Evolutionary conservation across 257 asterid species (phyloP).

Genomic region (Plantago ovata): DNA sequence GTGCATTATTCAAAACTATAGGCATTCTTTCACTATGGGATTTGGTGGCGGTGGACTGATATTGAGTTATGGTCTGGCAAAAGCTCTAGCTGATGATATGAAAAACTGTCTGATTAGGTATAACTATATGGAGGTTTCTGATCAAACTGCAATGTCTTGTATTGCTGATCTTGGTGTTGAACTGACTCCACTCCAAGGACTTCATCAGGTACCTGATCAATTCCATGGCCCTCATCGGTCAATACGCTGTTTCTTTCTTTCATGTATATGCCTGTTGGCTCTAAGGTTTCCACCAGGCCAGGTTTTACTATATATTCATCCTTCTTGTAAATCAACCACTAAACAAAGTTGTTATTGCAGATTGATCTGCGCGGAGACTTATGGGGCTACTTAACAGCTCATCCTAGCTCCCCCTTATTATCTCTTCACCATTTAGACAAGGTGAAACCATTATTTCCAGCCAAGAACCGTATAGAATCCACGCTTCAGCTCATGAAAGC

Average conservation of each 20-base stretch:
- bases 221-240: no score
- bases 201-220: constrained; percentile 44
- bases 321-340: no score
- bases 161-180: constrained; percentile 62
- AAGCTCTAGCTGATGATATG: constrained; percentile 39
- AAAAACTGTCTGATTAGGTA: constrained; percentile 46
- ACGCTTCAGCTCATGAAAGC: constrained; percentile 47
- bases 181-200: constrained; percentile 43
- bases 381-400: constrained; percentile 56
- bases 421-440: constrained; percentile 61
- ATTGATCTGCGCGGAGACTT: constrained; percentile 52
- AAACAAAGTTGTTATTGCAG: no score
- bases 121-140: constrained; percentile 36
- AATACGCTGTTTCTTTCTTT: no score
- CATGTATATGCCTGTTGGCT: no score
- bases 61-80: constrained; percentile 53
- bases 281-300: no score
- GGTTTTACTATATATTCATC: no score
- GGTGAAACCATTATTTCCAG: constrained; percentile 43
- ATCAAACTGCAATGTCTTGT: constrained; percentile 42
- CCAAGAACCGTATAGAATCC: constrained; percentile 31
- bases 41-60: constrained; percentile 71
- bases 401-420: constrained; percentile 37
- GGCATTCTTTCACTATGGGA: constrained; percentile 49
- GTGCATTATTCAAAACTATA: constrained; percentile 34